Percentiles rank a stretch among this genome's conserved stretches.
Conservation (phyloP, 2,329 filamentous ascomycete genomes). For the Rhytidhysteron rufulum region DNA sequence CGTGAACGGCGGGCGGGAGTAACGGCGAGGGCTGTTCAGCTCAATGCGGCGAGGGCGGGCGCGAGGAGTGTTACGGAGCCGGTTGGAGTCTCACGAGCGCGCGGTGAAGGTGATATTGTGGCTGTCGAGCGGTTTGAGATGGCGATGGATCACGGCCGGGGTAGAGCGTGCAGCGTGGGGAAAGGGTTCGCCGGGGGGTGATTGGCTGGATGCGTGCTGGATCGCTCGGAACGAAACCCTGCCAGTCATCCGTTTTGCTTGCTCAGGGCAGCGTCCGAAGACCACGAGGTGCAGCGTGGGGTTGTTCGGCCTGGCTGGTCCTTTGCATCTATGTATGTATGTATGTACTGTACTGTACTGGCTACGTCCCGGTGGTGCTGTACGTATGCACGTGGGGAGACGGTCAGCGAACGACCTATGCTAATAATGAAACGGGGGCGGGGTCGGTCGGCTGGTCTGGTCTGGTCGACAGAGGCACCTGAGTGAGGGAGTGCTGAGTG, state of each 20-base stretch:
- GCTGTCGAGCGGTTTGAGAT: slow-evolving; percentile 5
- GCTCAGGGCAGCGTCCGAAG: too few relatives aligned
- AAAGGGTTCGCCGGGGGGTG: slow-evolving; percentile 12
- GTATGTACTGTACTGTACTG: too few relatives aligned
- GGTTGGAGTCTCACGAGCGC: slow-evolving; percentile 13
- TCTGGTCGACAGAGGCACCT: too few relatives aligned
- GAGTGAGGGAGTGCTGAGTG: too few relatives aligned
- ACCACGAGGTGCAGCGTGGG: slow-evolving; percentile 22
- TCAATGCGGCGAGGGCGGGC: not conserved
- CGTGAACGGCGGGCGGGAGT: slow-evolving; percentile 8
- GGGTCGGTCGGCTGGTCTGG: too few relatives aligned
- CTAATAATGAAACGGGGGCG: too few relatives aligned
- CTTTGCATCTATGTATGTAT: too few relatives aligned
- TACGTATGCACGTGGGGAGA: too few relatives aligned
- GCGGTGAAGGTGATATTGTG: slow-evolving; percentile 13
- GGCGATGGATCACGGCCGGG: slow-evolving; percentile 17
- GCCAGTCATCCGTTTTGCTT: too few relatives aligned
- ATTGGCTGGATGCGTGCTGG: slow-evolving; percentile 23
- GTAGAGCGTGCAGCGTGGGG: slow-evolving; percentile 28
- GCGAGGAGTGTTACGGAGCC: slow-evolving; percentile 5
- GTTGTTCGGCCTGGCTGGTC: slow-evolving; percentile 4
- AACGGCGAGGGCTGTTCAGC: slow-evolving; percentile 10
- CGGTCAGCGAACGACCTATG: too few relatives aligned
- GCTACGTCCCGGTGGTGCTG: slow-evolving; percentile 12
- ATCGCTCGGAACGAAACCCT: slow-evolving; percentile 18